Evolutionary conservation across 495 filamentous ascomycete genomes (phyloP).

Genomic region (Penicillium turbatum): DNA sequence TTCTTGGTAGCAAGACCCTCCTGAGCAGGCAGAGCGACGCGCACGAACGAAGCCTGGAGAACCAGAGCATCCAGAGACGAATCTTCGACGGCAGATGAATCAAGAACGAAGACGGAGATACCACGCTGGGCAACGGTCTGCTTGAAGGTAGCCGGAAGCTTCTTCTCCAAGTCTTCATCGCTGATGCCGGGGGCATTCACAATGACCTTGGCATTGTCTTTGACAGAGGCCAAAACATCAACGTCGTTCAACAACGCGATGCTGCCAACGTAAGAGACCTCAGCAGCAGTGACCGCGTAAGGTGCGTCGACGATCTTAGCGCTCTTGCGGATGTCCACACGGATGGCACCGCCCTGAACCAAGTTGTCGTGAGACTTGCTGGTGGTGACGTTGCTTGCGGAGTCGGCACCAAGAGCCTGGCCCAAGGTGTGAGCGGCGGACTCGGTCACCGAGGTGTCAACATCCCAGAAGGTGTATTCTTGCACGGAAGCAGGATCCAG

Average conservation of each 20-base stretch:
- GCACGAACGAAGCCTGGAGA: slow-evolving; percentile 75
- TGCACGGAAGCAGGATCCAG: slow-evolving; percentile 50
- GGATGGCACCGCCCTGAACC: slow-evolving; percentile 75
- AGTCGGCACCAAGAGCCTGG: slow-evolving; percentile 69
- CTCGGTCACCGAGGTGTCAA: slow-evolving; percentile 65
- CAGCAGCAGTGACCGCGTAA: slow-evolving; percentile 72
- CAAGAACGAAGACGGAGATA: slow-evolving; percentile 67
- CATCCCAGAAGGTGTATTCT: slow-evolving; percentile 93
- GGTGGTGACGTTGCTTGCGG: slow-evolving; percentile 69
- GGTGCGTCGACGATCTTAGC: slow-evolving; percentile 77
- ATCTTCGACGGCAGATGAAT: slow-evolving; percentile 58
- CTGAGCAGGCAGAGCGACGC: slow-evolving; percentile 59
- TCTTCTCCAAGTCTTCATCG: slow-evolving; percentile 87
- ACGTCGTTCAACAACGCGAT: slow-evolving; percentile 73
- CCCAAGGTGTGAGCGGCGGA: slow-evolving; percentile 63
- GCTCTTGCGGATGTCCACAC: slow-evolving; percentile 82
- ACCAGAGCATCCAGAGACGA: slow-evolving; percentile 58
- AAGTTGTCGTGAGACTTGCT: slow-evolving; percentile 79
- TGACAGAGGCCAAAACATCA: slow-evolving; percentile 65
- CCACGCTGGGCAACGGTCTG: slow-evolving; percentile 64
- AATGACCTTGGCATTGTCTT: slow-evolving; percentile 67
- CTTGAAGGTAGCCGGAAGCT: slow-evolving; percentile 61
- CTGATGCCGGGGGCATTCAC: slow-evolving; percentile 72
- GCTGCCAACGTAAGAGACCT: slow-evolving; percentile 73
- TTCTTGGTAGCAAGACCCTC: slow-evolving; percentile 50